These are phyloP conservation scores for Carpinus viminea DNA, from an alignment of 306 rosid genomes.

Conservation along the genomic window DNA sequence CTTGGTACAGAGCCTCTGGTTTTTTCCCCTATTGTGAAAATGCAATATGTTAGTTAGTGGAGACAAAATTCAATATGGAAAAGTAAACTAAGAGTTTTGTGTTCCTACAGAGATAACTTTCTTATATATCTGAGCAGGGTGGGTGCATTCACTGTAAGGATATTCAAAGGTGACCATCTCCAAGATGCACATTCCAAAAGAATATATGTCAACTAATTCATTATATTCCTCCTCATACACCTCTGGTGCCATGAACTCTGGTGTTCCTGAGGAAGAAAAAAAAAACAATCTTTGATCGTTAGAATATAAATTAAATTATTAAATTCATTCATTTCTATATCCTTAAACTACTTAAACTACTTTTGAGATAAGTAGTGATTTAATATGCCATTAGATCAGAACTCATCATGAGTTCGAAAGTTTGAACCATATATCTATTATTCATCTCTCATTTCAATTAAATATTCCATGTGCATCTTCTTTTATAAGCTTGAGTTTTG, in stretches of 20 bases:
- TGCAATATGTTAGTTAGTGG: slow-evolving; percentile 10
- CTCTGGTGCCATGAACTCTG: slow-evolving; percentile 99
- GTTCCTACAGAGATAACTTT: slow-evolving; percentile 80
- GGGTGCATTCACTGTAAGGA: slow-evolving; percentile 93
- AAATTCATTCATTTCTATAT: too few relatives aligned
- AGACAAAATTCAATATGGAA: slow-evolving; percentile 11
- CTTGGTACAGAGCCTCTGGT: slow-evolving; percentile 82
- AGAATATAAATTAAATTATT: too few relatives aligned
- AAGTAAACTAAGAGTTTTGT: slow-evolving; percentile 8
- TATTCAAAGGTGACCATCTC: slow-evolving; percentile 98
- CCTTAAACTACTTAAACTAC: too few relatives aligned
- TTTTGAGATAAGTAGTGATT: too few relatives aligned
- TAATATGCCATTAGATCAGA: too few relatives aligned
- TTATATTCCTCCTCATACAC: slow-evolving; percentile 95
- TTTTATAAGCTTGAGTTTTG: too few relatives aligned
- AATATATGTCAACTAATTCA: slow-evolving; percentile 90
- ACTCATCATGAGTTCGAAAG: too few relatives aligned
- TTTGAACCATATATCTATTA: too few relatives aligned
- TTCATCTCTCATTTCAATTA: too few relatives aligned
- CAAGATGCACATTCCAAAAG: slow-evolving; percentile 97
- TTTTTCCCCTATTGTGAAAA: slow-evolving; percentile 64
- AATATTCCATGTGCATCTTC: too few relatives aligned
- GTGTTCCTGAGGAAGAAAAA: slow-evolving; percentile 67
- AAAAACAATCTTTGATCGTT: neutral
- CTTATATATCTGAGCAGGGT: slow-evolving; percentile 96